These are phyloP conservation scores for Lipomyces mesembrius DNA, from an alignment of 805 yeast genomes.

Conservation along the genomic window DNA sequence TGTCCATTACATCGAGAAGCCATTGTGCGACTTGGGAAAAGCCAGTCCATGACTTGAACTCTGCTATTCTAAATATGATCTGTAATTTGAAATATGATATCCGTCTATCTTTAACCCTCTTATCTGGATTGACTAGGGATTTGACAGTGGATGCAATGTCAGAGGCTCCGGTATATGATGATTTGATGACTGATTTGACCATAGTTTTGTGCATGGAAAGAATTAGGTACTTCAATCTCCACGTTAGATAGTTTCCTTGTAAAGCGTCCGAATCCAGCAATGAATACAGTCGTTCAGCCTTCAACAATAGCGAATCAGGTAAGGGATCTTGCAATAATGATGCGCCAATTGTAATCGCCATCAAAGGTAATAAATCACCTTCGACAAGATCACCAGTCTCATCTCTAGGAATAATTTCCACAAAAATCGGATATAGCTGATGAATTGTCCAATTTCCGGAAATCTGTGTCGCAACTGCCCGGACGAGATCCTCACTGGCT, in stretches of 20 bases:
- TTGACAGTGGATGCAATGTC: neutral
- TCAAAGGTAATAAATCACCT: slow-evolving; percentile 13
- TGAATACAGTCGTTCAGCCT: neutral
- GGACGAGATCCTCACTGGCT: slow-evolving; percentile 11
- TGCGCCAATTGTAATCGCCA: slow-evolving; percentile 11
- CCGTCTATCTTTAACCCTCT: slow-evolving; percentile 5
- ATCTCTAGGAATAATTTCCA: neutral
- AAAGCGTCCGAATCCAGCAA: neutral
- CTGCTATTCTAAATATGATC: slow-evolving; percentile 17
- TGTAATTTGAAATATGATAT: slow-evolving; percentile 16
- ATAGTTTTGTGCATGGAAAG: slow-evolving; percentile 18
- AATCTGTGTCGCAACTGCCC: slow-evolving; percentile 8
- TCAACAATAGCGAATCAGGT: neutral
- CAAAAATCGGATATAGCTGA: slow-evolving; percentile 7
- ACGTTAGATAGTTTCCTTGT: slow-evolving; percentile 8
- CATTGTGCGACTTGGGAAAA: slow-evolving; percentile 9
- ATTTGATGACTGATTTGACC: neutral
- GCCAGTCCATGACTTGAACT: slow-evolving; percentile 8
- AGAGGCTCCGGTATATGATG: neutral
- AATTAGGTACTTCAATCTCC: slow-evolving; percentile 25
- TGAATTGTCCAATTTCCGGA: slow-evolving; percentile 16
- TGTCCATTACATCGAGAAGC: neutral
- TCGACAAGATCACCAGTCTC: neutral
- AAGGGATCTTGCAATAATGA: slow-evolving; percentile 10
- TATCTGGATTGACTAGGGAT: slow-evolving; percentile 13